These are phyloP conservation scores for Suillus alpinus DNA, from an alignment of 768 basidiomycete genomes.

Conservation along the genomic window DNA sequence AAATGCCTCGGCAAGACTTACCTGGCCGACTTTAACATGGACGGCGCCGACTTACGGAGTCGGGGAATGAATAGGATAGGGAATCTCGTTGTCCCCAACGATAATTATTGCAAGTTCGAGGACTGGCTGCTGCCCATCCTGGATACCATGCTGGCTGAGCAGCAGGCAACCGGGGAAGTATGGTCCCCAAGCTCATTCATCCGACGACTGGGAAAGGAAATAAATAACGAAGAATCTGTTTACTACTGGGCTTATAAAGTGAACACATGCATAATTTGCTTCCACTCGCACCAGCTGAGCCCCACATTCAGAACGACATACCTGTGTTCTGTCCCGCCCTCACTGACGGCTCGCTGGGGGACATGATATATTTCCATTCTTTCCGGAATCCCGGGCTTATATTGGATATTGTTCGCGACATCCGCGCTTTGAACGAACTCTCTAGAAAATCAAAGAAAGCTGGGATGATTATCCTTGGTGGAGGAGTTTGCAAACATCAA, in stretches of 20 bases:
- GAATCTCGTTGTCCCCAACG: conserved; percentile 94
- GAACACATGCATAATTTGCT: conserved; percentile 34
- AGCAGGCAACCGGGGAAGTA: conserved; percentile 60
- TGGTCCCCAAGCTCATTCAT: conserved; percentile 98
- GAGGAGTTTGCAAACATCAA: conserved; percentile 98
- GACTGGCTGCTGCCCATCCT: conserved; percentile 98
- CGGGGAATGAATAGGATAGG: conserved; percentile 97
- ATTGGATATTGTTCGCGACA: conserved; percentile 93
- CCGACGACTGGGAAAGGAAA: conserved; percentile 91
- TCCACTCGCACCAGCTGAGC: conserved; percentile 21
- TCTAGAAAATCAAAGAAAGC: conserved; percentile 87
- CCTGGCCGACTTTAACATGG: conserved; percentile 87
- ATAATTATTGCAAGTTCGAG: conserved; percentile 99
- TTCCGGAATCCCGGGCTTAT: conserved; percentile 82
- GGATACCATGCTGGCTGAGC: conserved; percentile 86
- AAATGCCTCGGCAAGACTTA: conserved; percentile 98
- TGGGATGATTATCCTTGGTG: conserved; percentile 97
- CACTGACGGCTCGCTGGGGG: conserved; percentile 96
- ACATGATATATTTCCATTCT: conserved; percentile 99
- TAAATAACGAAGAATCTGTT: conserved; percentile 93
- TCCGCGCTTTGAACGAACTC: conserved; percentile 86
- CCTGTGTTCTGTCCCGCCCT: conserved; percentile 98
- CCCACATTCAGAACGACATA: conserved; percentile 77
- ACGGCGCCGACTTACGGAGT: conserved; percentile 82
- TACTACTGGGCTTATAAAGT: conserved; percentile 99